Base-by-base conservation (phyloP, 768 basidiomycete genomes). In the Russula ochroleuca region DNA sequence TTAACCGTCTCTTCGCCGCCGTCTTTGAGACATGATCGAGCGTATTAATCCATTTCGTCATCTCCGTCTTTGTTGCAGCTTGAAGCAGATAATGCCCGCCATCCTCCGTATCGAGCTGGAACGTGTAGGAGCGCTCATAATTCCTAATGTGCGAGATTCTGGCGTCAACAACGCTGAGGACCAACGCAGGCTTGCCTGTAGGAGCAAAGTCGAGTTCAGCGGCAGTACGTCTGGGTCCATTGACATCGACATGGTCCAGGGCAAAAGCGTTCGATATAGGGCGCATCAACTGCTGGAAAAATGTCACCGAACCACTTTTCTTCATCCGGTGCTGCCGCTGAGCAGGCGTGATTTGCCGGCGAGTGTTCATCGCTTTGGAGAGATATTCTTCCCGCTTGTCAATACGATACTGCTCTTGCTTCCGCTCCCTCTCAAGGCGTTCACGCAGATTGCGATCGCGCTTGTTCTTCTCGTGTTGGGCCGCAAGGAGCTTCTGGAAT, bases 211-310 rank as follows among this genome's bases (percentile, higher is more conserved):
- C 89, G 57, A 94, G 77, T 69, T 94, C 90, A 0, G 83, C 81
- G 1, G 88, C 79, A 0, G 87, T 87, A 63, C 80, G 82, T 72
- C 83, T 86, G 64, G 77, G 53, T 10, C 67, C 58, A 58, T 74
- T 57, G 4, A 73, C 71, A n/a, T 78, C 77, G 19, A 79, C 73
- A 31, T 80, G 78, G 54, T 88, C 86, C 50, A 86, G 83, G 21
- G 85, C 85, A 70, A 93, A 93, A 2, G 92, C 92, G 64, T 85
- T 92, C 17, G 92, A 94, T 57, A 92, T 85, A 2, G 91, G 92
- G n/a, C 91, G 82, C 86, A 92, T 92, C 76, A 92, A 80, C 69
- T 85, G 87, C 75, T 85, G 87, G 75, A 92, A 81, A 73, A 93
- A 88, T 5, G 88, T 87, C 0, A 86, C 78, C 21, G 83, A 92